phyloP scores from a whole-genome alignment of 169 alveolate species.

The Eimeria brunetti region DNA sequence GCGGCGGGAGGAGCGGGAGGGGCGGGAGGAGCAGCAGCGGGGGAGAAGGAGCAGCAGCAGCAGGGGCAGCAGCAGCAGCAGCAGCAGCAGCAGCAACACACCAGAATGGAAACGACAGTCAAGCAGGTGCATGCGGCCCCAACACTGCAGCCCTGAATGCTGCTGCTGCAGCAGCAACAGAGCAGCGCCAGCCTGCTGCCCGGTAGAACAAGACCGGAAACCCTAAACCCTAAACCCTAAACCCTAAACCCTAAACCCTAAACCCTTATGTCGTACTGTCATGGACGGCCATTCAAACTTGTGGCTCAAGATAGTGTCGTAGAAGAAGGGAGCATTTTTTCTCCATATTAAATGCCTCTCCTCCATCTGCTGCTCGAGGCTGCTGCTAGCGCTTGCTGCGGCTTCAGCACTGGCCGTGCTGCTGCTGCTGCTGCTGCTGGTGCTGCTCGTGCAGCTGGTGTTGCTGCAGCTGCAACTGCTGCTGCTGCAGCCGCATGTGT shows the following conservation, averaged over 20 bases:
- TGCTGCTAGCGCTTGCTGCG: slow-evolving; percentile 28
- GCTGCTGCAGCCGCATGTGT: slow-evolving; percentile 37
- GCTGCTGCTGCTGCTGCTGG: not conserved
- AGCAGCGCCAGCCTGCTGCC: too few relatives aligned
- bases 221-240: not conserved
- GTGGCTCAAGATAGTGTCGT: slow-evolving; percentile 69
- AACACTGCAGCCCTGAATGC: not conserved
- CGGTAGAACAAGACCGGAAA: too few relatives aligned
- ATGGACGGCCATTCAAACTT: slow-evolving; percentile 79
- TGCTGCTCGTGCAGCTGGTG: not conserved
- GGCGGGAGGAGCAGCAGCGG: too few relatives aligned
- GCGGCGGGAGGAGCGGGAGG: too few relatives aligned
- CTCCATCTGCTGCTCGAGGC: slow-evolving; percentile 57
- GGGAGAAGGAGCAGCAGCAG: too few relatives aligned
- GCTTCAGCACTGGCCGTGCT: not conserved
- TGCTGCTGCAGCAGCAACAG: slow-evolving; percentile 7
- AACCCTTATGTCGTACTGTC: slow-evolving; percentile 56
- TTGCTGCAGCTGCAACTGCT: slow-evolving; percentile 23
- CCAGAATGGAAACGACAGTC: not conserved
- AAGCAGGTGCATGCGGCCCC: too few relatives aligned
- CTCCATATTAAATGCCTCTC: slow-evolving; percentile 76
- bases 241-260: slow-evolving; percentile 41
- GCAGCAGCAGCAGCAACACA: too few relatives aligned
- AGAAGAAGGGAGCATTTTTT: slow-evolving; percentile 74
- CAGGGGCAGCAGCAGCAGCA: too few relatives aligned